A percentile compares a stretch with the other conserved stretches of the same genome.
Evolutionary conservation across 2,329 filamentous ascomycete genomes (phyloP).

Genomic region (Calonectria naviculata): DNA sequence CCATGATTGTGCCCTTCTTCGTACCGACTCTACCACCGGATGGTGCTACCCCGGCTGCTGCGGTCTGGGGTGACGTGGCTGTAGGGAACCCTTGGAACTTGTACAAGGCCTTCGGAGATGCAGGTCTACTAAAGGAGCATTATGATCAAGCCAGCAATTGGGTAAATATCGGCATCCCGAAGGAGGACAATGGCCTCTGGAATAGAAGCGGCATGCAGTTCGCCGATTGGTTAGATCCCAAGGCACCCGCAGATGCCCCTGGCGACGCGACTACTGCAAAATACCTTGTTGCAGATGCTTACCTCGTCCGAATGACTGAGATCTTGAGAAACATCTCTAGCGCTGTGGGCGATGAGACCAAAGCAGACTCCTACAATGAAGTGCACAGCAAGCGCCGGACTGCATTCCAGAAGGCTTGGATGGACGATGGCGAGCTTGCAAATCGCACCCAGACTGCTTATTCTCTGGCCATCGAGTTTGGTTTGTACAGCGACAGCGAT

Average conservation of each 20-base stretch:
- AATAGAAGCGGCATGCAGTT: conserved; percentile 43
- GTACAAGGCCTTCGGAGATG: conserved; percentile 15
- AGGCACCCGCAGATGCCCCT: conserved; percentile 50
- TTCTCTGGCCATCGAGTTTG: conserved; percentile 51
- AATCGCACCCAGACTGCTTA: conserved; percentile 55
- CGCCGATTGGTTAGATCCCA: conserved; percentile 60
- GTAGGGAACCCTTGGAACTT: conserved; percentile 29
- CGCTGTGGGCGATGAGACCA: conserved; percentile 41
- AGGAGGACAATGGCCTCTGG: conserved; percentile 21
- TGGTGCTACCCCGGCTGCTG: not conserved
- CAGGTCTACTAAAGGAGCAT: not conserved
- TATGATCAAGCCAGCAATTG: conserved; percentile 5
- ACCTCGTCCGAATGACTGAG: conserved; percentile 54
- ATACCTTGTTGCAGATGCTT: conserved; percentile 56
- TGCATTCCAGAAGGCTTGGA: conserved; percentile 47
- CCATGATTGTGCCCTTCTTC: conserved; percentile 15
- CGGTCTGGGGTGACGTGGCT: conserved; percentile 28
- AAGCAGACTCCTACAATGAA: conserved; percentile 33
- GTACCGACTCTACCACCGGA: conserved; percentile 5
- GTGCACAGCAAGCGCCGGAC: conserved; percentile 33
- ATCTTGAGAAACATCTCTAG: conserved; percentile 48
- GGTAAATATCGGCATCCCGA: conserved; percentile 8
- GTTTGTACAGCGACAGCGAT: conserved; percentile 39
- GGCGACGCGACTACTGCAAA: conserved; percentile 50
- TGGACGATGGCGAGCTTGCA: conserved; percentile 42